A percentile compares a stretch with the other conserved stretches of the same genome.
These are phyloP conservation scores for Tanacetum coccineum DNA, from an alignment of 129 eudicot species.

Conservation along the genomic window DNA sequence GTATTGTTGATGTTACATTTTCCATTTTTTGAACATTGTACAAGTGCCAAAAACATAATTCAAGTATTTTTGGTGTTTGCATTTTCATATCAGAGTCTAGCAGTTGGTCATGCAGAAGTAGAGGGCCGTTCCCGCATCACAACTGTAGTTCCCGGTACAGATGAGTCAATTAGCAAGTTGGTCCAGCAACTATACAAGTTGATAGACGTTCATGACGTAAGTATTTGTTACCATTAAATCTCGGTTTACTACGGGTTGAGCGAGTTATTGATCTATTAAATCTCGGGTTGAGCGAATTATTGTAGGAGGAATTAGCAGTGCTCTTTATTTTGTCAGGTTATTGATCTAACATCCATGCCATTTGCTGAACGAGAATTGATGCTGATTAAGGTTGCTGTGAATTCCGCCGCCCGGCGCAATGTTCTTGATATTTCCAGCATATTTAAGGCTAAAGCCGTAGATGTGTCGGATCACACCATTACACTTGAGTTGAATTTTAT, in stretches of 20 bases:
- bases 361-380: constrained; percentile 87
- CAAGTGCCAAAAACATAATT: constrained; percentile 1
- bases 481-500: constrained; percentile 65
- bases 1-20: constrained; percentile 13
- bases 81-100: constrained; percentile 60
- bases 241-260: background rate
- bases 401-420: constrained; percentile 80
- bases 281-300: background rate
- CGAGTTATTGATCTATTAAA: background rate
- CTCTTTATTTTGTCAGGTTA: too few relatives aligned
- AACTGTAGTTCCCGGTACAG: constrained; percentile 90
- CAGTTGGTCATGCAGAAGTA: constrained; percentile 86
- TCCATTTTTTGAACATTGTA: background rate
- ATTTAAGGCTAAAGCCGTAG: constrained; percentile 92
- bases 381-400: constrained; percentile 89
- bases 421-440: constrained; percentile 96
- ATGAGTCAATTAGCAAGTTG: constrained; percentile 77
- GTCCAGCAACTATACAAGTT: constrained; percentile 74
- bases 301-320: too few relatives aligned
- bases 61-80: constrained; percentile 14
- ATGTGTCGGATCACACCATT: constrained; percentile 92
- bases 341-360: constrained; percentile 69
- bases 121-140: constrained; percentile 90
- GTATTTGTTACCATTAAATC: constrained; percentile 19
- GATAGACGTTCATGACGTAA: constrained; percentile 82